Evolutionary conservation across 257 asterid genomes (phyloP), one percentile per base, ranked within the genome.

Genomic region (Solanum piurae): DNA sequence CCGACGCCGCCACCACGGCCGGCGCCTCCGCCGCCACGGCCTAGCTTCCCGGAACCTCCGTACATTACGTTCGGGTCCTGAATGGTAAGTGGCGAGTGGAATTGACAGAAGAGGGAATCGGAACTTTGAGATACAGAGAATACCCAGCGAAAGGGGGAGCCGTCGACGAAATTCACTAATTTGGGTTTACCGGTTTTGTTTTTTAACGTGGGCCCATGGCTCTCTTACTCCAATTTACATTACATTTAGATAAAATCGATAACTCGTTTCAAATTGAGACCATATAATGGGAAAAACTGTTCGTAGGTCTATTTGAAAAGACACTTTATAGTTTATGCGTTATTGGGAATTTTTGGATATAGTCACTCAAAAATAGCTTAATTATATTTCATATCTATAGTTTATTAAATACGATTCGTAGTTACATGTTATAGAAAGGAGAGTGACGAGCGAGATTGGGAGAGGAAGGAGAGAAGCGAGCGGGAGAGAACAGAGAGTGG

Each of bases 21-120:
- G 23, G 92, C 98, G n/a, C 93, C 98, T 88, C 93, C 93, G 92
- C 98, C 95, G 62, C 93, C 91, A 34, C 98, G 95, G 88, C 98
- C 98, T 85, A 91, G 90, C 92, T 95, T 97, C 2, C 96, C 93
- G 91, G 98, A 49, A 74, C 92, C 91, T 21, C 98, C 96, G 87
- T 91, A 92, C 98, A 97, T 97, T 87, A 87, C 85, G 79, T 82
- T 34, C 88, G 89, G 89, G 88, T 72, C 79, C 44, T 6, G 80
- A 73, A 38, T 9, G 25, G 33, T 21, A 73, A 73, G 83, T 74
- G 27, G 80, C 16, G 80, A 72, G 27, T 72, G 44, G 14, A 72
- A 72, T 38, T 34, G 9, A 27, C 31, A 46, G 29, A 86, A 75
- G 42, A 74, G 77, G 79, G 83, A 88, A 86, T 79, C 86, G 84